These are phyloP conservation scores for Mycogone perniciosa DNA, from an alignment of 2,329 filamentous ascomycete species.

Conservation along the genomic window DNA sequence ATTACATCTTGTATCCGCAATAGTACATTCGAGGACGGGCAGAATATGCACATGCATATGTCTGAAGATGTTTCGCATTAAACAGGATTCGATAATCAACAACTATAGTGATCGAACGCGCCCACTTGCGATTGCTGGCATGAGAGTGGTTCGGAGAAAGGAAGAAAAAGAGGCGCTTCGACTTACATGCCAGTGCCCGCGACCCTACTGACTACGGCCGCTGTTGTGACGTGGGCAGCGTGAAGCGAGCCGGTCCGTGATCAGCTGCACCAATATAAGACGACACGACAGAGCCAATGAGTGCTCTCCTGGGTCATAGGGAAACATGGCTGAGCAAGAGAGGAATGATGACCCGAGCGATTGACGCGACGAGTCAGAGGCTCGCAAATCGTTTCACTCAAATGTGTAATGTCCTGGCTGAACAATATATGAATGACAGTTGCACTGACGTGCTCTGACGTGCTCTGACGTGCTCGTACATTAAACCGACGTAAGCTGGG, in stretches of 20 bases:
- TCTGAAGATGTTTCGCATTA: background rate
- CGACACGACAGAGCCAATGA: slow-evolving; percentile 6
- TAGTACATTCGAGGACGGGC: too few species aligned
- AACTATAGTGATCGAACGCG: too few species aligned
- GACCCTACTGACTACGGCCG: background rate
- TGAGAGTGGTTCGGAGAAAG: background rate
- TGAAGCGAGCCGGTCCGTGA: slow-evolving; percentile 3
- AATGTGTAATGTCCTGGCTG: background rate
- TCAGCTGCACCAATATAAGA: slow-evolving; percentile 10
- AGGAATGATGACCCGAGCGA: background rate
- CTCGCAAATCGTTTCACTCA: background rate
- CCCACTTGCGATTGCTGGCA: background rate
- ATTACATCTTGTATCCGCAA: too few species aligned
- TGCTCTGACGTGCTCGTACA: background rate
- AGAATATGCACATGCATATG: background rate
- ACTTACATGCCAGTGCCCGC: background rate
- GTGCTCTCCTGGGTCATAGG: background rate
- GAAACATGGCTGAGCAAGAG: slow-evolving; percentile 1
- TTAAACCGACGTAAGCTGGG: background rate
- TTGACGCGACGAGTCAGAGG: slow-evolving; percentile 9
- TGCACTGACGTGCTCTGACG: slow-evolving; percentile 1
- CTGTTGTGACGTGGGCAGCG: slow-evolving; percentile 13
- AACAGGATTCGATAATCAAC: too few species aligned
- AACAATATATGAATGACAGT: background rate
- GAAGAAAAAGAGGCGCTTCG: background rate